These are phyloP conservation scores for Globisporangium perplexum DNA, from an alignment of 352 stramenopile species.

Conservation along the genomic window DNA sequence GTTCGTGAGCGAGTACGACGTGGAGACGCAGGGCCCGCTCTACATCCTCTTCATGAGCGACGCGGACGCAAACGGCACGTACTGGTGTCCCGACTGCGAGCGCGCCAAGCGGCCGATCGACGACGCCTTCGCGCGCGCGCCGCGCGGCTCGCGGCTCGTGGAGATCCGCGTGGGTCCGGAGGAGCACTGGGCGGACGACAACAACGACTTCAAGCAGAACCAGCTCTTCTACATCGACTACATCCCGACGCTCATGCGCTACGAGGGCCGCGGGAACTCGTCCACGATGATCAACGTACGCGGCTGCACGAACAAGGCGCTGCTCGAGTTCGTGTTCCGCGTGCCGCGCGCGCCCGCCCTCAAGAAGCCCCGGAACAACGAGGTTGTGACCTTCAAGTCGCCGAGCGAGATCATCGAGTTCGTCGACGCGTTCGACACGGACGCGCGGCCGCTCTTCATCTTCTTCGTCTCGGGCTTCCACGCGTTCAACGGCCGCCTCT, in stretches of 20 bases:
- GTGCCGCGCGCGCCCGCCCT: constrained; percentile 33
- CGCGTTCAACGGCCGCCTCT: constrained; percentile 71
- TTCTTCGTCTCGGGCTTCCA: constrained; percentile 74
- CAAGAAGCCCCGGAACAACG: constrained; percentile 37
- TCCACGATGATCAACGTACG: constrained; percentile 61
- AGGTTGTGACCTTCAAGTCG: constrained; percentile 37
- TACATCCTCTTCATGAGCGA: constrained; percentile 80
- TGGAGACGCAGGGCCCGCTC: constrained; percentile 48
- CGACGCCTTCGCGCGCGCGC: constrained; percentile 53
- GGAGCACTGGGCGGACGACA: constrained; percentile 62
- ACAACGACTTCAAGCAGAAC: constrained; percentile 74
- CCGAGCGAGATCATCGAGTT: constrained; percentile 42
- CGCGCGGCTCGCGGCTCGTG: constrained; percentile 49
- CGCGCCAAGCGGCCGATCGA: constrained; percentile 50
- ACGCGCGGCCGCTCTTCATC: constrained; percentile 67
- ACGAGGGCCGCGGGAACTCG: constrained; percentile 70
- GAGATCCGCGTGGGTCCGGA: constrained; percentile 62
- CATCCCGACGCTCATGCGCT: constrained; percentile 69
- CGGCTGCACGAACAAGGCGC: constrained; percentile 52
- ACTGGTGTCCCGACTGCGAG: constrained; percentile 73
- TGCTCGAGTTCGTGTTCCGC: constrained; percentile 68
- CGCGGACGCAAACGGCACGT: constrained; percentile 55
- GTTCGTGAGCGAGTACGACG: constrained; percentile 73
- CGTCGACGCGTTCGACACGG: constrained; percentile 45
- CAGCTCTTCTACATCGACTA: constrained; percentile 83